Percentiles rank a stretch among this genome's conserved stretches.
Evolutionary conservation across 2,329 filamentous ascomycete genomes (phyloP).

Genomic region (Aspergillus quadricinctus): DNA sequence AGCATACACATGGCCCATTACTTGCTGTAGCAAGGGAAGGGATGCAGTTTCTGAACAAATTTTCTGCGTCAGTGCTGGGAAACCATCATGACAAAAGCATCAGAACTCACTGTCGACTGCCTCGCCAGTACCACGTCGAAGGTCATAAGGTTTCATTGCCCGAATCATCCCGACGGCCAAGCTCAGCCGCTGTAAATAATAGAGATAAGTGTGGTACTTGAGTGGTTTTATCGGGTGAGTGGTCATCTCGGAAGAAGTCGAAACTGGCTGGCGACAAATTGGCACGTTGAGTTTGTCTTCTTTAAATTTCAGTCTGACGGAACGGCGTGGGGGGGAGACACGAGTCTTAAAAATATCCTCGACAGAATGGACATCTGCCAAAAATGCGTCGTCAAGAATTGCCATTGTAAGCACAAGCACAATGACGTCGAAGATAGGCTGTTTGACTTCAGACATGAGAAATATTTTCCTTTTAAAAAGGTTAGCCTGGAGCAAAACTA

Average conservation of each 20-base stretch:
- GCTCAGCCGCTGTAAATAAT: slow-evolving; percentile 1
- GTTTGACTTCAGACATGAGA: neutral
- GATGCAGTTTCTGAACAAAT: slow-evolving; percentile 5
- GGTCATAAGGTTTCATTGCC: slow-evolving; percentile 3
- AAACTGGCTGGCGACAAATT: slow-evolving; percentile 4
- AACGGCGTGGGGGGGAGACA: neutral
- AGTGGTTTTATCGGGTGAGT: slow-evolving; percentile 1
- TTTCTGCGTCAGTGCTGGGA: too few relatives aligned
- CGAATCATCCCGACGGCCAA: slow-evolving; percentile 2
- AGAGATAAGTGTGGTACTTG: slow-evolving; percentile 5
- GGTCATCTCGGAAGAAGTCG: neutral
- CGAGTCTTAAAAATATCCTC: too few relatives aligned
- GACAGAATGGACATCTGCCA: too few relatives aligned
- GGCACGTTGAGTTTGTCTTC: slow-evolving; percentile 2
- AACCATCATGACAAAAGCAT: too few relatives aligned
- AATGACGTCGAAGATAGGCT: neutral
- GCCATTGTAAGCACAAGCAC: too few relatives aligned
- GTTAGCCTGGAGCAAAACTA: too few relatives aligned
- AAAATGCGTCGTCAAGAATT: too few relatives aligned
- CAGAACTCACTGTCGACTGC: slow-evolving; percentile 2
- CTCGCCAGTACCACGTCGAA: slow-evolving; percentile 3
- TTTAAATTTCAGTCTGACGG: neutral
- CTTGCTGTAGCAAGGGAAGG: slow-evolving; percentile 6
- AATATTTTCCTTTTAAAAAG: neutral
- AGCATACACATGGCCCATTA: slow-evolving; percentile 6